A percentile compares a stretch with the other conserved stretches of the same genome.
These are phyloP conservation scores for Colletotrichum tropicicola DNA, from an alignment of 2,329 filamentous ascomycete genomes.

Conservation along the genomic window DNA sequence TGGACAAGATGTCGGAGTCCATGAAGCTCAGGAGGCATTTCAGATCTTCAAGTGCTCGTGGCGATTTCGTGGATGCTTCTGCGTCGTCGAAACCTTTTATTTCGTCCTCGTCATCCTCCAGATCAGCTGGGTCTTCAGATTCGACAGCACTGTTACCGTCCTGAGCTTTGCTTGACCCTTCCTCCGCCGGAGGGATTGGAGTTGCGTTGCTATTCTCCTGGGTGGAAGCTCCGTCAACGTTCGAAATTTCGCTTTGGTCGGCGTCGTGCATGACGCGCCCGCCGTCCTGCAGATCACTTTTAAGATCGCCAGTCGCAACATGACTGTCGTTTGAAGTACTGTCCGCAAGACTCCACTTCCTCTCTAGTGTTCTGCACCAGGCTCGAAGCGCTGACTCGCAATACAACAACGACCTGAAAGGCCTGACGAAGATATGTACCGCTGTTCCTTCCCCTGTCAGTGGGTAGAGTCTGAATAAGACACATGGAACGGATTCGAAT, in stretches of 20 bases:
- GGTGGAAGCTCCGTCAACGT: too few species aligned
- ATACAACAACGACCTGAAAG: background rate
- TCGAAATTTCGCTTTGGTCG: too few species aligned
- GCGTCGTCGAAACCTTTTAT: background rate
- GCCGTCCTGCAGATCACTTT: too few species aligned
- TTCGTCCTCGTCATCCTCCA: background rate
- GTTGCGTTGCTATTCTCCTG: too few species aligned
- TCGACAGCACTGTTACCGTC: too few species aligned
- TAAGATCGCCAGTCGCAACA: too few species aligned
- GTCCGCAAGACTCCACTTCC: too few species aligned
- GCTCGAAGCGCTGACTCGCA: background rate
- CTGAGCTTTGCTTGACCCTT: too few species aligned
- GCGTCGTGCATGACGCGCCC: too few species aligned
- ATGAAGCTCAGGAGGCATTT: background rate
- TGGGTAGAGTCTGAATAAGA: background rate
- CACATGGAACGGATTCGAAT: background rate
- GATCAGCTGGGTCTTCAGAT: too few species aligned
- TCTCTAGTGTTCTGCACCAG: background rate
- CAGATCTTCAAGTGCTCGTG: background rate
- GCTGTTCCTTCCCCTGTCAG: background rate
- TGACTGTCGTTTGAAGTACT: too few species aligned
- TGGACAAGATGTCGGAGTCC: fast-evolving
- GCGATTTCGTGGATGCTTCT: background rate
- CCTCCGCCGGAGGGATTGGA: too few species aligned
- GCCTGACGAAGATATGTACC: background rate